These are phyloP conservation scores for Candida ovalis DNA, from an alignment of 805 yeast species.

Conservation along the genomic window DNA sequence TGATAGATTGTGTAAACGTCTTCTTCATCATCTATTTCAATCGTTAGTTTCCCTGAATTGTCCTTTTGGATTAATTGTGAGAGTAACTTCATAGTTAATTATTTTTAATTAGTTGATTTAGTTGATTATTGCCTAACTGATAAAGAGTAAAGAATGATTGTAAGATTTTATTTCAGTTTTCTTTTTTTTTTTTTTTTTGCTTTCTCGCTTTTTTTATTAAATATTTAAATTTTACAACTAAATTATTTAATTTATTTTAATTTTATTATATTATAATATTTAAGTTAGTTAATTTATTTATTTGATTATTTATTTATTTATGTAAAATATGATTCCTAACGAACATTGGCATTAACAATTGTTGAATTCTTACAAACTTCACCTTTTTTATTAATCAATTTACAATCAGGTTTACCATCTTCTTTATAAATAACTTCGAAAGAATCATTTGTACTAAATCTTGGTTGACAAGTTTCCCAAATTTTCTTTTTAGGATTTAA, in stretches of 20 bases:
- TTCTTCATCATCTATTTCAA: constrained; percentile 83
- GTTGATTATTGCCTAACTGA: not conserved
- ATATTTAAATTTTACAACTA: too few species aligned
- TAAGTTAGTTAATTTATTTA: too few species aligned
- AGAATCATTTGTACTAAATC: constrained; percentile 73
- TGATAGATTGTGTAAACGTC: constrained; percentile 90
- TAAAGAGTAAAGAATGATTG: too few species aligned
- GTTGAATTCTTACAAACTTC: constrained; percentile 71
- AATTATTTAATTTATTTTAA: too few species aligned
- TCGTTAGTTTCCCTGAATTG: constrained; percentile 57
- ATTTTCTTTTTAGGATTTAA: constrained; percentile 97
- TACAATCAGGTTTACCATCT: constrained; percentile 70
- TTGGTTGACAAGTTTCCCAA: constrained; percentile 94
- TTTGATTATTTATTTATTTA: too few species aligned
- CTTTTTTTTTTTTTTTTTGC: too few species aligned
- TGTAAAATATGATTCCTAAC: constrained; percentile 38
- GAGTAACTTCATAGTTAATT: constrained; percentile 57
- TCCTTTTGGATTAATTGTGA: constrained; percentile 51
- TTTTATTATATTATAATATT: too few species aligned
- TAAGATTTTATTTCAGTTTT: too few species aligned
- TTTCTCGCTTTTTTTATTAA: too few species aligned
- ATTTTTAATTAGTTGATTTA: too few species aligned
- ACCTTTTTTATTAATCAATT: constrained; percentile 77
- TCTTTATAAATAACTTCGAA: constrained; percentile 76
- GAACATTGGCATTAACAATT: constrained; percentile 73